Conservation (phyloP, 2,329 filamentous ascomycete species). For the Verticillium alfalfae region DNA sequence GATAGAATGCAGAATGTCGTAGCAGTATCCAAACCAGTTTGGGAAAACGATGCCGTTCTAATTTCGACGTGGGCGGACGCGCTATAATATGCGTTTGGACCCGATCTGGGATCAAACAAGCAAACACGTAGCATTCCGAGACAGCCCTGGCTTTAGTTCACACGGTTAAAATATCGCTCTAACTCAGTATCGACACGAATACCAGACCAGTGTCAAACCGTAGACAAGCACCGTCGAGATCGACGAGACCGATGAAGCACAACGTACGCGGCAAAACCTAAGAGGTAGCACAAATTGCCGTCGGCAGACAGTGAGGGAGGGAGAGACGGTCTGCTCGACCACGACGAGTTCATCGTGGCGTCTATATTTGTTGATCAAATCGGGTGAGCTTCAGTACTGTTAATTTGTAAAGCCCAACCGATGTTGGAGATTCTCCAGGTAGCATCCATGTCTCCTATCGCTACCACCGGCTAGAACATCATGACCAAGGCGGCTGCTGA, state of each 20-base stretch:
- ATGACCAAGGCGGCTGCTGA: neutral
- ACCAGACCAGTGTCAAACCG: neutral
- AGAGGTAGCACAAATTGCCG: too few species aligned
- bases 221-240: neutral
- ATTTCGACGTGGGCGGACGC: neutral
- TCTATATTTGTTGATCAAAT: neutral
- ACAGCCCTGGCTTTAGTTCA: neutral
- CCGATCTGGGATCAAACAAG: neutral
- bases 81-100: neutral
- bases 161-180: neutral
- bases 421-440: neutral
- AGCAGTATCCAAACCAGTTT: neutral
- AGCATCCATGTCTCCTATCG: neutral
- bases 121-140: neutral
- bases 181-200: neutral
- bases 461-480: neutral
- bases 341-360: neutral
- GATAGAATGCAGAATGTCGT: neutral
- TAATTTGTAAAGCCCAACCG: neutral
- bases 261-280: neutral
- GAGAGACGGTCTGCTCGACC: neutral
- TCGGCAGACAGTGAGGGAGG: neutral
- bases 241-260: neutral
- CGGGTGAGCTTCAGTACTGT: neutral
- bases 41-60: neutral